phyloP scores from a whole-genome alignment of 2,329 filamentous ascomycete genomes.

The Trichophyton equinum region DNA sequence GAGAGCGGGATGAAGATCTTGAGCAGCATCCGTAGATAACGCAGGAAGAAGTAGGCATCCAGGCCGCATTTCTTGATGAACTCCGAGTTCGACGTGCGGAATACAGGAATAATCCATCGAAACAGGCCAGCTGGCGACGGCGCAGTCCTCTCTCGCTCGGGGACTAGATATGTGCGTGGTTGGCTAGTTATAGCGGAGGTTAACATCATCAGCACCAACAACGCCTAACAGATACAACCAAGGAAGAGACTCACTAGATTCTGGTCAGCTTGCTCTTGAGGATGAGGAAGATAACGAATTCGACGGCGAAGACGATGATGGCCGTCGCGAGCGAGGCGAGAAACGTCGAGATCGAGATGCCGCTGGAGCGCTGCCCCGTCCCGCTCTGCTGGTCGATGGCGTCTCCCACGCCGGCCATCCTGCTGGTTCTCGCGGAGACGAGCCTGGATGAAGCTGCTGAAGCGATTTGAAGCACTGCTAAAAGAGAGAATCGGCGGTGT shows the following conservation, averaged over 20 bases:
- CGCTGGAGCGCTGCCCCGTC: slow-evolving; percentile 24
- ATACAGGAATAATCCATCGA: slow-evolving; percentile 45
- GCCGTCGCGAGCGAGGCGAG: slow-evolving; percentile 53
- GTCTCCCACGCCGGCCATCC: slow-evolving; percentile 18
- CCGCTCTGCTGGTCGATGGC: slow-evolving; percentile 27
- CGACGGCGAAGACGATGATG: slow-evolving; percentile 49
- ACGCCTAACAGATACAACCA: slow-evolving; percentile 1
- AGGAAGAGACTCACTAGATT: slow-evolving; percentile 55
- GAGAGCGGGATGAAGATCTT: slow-evolving; percentile 85
- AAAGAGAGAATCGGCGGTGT: neutral
- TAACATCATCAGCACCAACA: slow-evolving; percentile 9
- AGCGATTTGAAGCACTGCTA: no score
- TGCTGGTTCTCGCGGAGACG: neutral
- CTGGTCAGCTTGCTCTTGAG: slow-evolving; percentile 65
- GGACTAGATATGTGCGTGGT: slow-evolving; percentile 74
- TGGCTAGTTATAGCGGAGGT: slow-evolving; percentile 41
- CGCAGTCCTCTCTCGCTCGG: slow-evolving; percentile 70
- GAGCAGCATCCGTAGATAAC: slow-evolving; percentile 73
- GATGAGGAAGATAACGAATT: slow-evolving; percentile 58
- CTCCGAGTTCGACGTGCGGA: slow-evolving; percentile 60
- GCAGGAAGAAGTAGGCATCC: slow-evolving; percentile 93
- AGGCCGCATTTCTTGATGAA: slow-evolving; percentile 92
- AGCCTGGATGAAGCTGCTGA: no score
- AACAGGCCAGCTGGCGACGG: slow-evolving; percentile 50
- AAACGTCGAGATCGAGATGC: slow-evolving; percentile 40